phyloP scores from a whole-genome alignment of 2,329 filamentous ascomycete species.

The Xylariaceae sp. region DNA sequence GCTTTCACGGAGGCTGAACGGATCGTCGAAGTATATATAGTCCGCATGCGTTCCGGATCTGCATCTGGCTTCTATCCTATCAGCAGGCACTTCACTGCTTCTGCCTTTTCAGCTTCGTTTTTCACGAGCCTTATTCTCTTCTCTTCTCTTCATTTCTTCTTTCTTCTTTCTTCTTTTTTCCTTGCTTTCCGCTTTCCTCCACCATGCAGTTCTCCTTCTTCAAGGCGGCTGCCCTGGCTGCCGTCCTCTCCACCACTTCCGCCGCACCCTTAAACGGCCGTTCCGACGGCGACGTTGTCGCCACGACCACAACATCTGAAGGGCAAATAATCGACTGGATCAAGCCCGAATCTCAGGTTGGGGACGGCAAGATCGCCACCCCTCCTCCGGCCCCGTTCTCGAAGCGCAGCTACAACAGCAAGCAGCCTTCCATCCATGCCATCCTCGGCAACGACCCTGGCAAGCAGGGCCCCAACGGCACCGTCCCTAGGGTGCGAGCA shows the following conservation, averaged over 20 bases:
- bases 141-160: background rate
- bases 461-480: constrained; percentile 13
- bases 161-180: background rate
- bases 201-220: constrained; percentile 11
- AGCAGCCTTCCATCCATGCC: constrained; percentile 1
- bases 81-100: too few species aligned
- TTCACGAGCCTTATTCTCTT: too few species aligned
- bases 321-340: constrained; percentile 16
- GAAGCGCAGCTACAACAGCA: constrained; percentile 2
- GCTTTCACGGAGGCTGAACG: background rate
- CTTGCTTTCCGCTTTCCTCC: background rate
- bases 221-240: constrained; percentile 15
- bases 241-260: constrained; percentile 6
- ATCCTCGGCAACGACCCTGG: constrained; percentile 4
- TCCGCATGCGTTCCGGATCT: background rate
- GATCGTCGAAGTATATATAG: constrained; percentile 7
- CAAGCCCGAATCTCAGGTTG: constrained; percentile 11
- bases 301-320: constrained; percentile 12
- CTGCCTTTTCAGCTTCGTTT: too few species aligned
- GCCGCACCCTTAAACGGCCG: constrained; percentile 8
- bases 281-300: constrained; percentile 5
- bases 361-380: constrained; percentile 3
- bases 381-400: constrained; percentile 6
- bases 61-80: too few species aligned
- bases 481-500: constrained; percentile 11